A percentile compares a stretch with the other conserved stretches of the same genome.
phyloP scores from a whole-genome alignment of 2,329 filamentous ascomycete species.

The Aspergillus carbonarius region DNA sequence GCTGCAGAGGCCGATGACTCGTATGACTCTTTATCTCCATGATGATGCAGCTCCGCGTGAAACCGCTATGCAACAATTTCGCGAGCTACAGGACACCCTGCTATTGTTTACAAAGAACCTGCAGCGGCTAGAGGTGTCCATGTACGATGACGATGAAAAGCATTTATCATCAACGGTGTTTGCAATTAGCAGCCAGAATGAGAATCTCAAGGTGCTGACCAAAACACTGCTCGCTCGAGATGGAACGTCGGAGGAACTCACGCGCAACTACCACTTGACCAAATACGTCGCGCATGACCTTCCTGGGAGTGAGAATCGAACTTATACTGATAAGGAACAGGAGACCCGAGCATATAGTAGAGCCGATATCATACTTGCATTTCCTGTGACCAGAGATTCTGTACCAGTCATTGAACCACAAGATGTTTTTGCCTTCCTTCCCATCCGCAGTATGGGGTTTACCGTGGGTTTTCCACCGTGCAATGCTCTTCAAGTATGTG shows the following conservation, averaged over 20 bases:
- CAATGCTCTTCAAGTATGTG: background rate
- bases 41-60: slow-evolving; percentile 5
- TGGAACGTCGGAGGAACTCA: background rate
- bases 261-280: slow-evolving; percentile 34
- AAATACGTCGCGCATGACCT: slow-evolving; percentile 24
- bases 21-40: slow-evolving; percentile 38
- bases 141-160: slow-evolving; percentile 8
- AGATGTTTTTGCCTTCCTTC: slow-evolving; percentile 49
- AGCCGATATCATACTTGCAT: slow-evolving; percentile 47
- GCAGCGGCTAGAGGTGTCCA: slow-evolving; percentile 24
- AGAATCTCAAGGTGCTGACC: background rate
- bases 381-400: slow-evolving; percentile 40
- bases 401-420: slow-evolving; percentile 42
- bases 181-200: background rate
- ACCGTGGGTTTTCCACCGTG: slow-evolving; percentile 37
- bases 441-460: slow-evolving; percentile 45
- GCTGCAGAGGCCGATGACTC: slow-evolving; percentile 23
- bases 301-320: slow-evolving; percentile 34
- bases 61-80: slow-evolving; percentile 11
- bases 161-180: slow-evolving; percentile 2
- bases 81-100: slow-evolving; percentile 39
- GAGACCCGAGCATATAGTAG: slow-evolving; percentile 3
- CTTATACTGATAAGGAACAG: background rate
- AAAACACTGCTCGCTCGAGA: background rate
- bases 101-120: slow-evolving; percentile 49